Evolutionary conservation across 805 yeast genomes (phyloP).

Genomic region (Torulaspora quercuum): DNA sequence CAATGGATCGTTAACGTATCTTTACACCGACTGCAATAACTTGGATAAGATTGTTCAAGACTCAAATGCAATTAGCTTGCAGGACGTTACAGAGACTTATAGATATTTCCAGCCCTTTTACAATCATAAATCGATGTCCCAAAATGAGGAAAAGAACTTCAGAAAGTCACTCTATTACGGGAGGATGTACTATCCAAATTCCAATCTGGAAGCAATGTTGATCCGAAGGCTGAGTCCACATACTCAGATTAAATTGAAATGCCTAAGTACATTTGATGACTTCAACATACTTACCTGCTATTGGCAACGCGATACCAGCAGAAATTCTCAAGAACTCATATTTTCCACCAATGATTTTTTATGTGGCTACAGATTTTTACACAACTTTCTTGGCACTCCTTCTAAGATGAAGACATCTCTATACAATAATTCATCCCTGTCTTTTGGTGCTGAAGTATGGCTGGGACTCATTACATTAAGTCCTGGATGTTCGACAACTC

Average conservation of each 20-base stretch:
- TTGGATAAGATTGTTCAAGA: conserved; percentile 48
- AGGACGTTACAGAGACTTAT: conserved; percentile 69
- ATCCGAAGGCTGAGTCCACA: conserved; percentile 57
- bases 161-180: conserved; percentile 65
- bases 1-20: conserved; percentile 79
- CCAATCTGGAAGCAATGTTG: conserved; percentile 82
- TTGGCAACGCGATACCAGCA: conserved; percentile 63
- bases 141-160: conserved; percentile 19
- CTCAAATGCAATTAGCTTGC: conserved; percentile 52
- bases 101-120: conserved; percentile 50
- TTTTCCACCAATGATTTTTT: conserved; percentile 82
- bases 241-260: conserved; percentile 67
- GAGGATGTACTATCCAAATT: conserved; percentile 81
- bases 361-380: conserved; percentile 74
- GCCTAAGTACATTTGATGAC: conserved; percentile 64
- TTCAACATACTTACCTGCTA: conserved; percentile 62
- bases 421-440: conserved; percentile 60
- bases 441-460: conserved; percentile 86
- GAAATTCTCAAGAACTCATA: conserved; percentile 65
- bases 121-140: conserved; percentile 13
- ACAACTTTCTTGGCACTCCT: conserved; percentile 50
- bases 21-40: conserved; percentile 60
- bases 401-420: conserved; percentile 41
- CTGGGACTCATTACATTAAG: conserved; percentile 78
- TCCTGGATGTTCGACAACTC: conserved; percentile 84